phyloP scores from a whole-genome alignment of 1,284 basidiomycete genomes.

The Melampsora abietis-canadensis region DNA sequence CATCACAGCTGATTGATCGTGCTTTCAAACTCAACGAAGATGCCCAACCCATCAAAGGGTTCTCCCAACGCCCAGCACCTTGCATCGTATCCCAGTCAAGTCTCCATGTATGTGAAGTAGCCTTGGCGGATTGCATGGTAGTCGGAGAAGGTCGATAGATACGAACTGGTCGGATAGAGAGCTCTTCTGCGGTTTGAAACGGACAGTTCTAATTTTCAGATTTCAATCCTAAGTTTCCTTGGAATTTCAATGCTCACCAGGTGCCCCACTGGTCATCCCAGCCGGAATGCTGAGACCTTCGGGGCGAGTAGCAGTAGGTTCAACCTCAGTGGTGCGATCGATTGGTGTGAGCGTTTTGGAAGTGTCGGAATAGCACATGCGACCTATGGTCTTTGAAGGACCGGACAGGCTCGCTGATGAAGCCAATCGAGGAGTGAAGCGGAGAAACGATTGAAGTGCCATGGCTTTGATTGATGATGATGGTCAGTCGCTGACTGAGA shows the following conservation, averaged over 20 bases:
- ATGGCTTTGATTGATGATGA: neutral
- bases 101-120: slow-evolving; percentile 83
- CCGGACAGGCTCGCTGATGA: neutral
- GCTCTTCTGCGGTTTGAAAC: slow-evolving; percentile 61
- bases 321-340: neutral
- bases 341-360: neutral
- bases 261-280: slow-evolving; percentile 39
- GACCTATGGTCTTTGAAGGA: neutral
- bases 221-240: neutral
- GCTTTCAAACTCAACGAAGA: slow-evolving; percentile 62
- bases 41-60: slow-evolving; percentile 97
- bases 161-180: slow-evolving; percentile 80
- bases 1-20: slow-evolving; percentile 51
- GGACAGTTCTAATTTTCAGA: neutral
- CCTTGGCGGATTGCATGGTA: slow-evolving; percentile 89
- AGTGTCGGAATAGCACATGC: slow-evolving; percentile 18
- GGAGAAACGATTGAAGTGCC: neutral
- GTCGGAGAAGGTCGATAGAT: slow-evolving; percentile 92
- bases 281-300: slow-evolving; percentile 23
- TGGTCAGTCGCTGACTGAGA: no score
- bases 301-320: slow-evolving; percentile 6
- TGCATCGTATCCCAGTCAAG: slow-evolving; percentile 90
- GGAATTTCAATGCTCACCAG: slow-evolving; percentile 2
- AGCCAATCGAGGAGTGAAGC: neutral
- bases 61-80: slow-evolving; percentile 92